Evolutionary conservation across 192 early-diverging fungal species (phyloP), one percentile per base, ranked within the genome.

Genomic region (Thoreauomyces humboldtii): DNA sequence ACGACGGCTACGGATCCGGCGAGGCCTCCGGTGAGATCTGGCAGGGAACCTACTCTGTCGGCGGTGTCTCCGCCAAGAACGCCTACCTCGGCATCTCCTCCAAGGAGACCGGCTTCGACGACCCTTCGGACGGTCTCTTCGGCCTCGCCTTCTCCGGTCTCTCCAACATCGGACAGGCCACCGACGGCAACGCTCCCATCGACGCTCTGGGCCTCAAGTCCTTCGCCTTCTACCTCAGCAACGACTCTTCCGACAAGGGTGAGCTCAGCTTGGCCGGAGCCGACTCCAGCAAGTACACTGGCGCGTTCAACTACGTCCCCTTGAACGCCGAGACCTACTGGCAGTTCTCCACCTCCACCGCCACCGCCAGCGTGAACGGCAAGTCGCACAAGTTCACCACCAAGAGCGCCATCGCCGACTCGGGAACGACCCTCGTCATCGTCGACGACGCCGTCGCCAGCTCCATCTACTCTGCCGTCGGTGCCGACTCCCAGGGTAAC

Each of bases 221-320:
- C 42, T 73, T 84, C 50, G 75, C 69, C 28, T 80, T 84, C 58
- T 82, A 79, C 56, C 74, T 84, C 29, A 53, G 61, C 54, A 68
- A 78, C 61, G 48, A 41, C 43, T 31, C 22, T 15, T 63, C 56
- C 28, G 62, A 77, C 37, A 55, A 65, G 31, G 84, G 82, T 0
- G 74, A 79, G 55, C 70, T 86, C 19, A 72, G 69, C 19, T 73
- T 86, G 67, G 80, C 79, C 32, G 82, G 82, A 22, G 61, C 78
- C 42, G 82, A 84, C 57, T 6, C 34, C 0, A 34, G 55, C 14
- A 80, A 81, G 46, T 80, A 69, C 56, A 52, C 72, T 17, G 84
- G 82, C 14, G 25, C 69, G 5, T 48, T 84, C 35, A 72, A 38
- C 21, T 84, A 82, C 63, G 36, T 59, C n/a, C 57, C 69, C 25